Conservation (phyloP, 2,329 filamentous ascomycete species). For the Chaetoscypha palmicola region DNA sequence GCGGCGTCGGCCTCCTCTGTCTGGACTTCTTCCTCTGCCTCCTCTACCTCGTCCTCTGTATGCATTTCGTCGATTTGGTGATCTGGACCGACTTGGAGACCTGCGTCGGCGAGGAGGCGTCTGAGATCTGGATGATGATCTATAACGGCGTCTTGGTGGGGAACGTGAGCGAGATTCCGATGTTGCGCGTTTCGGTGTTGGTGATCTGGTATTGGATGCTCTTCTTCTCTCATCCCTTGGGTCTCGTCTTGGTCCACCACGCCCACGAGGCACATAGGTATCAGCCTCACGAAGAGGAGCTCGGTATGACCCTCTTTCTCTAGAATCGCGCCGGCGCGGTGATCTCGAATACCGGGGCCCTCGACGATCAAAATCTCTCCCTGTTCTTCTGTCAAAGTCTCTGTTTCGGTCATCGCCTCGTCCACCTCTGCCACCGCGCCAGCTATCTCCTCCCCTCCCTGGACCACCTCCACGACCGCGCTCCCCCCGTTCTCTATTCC, state of each 20-base stretch:
- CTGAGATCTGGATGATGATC: constrained; percentile 28
- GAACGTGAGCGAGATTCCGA: constrained; percentile 29
- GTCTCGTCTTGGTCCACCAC: constrained; percentile 25
- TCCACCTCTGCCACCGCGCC: constrained; percentile 43
- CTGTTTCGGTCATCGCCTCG: constrained; percentile 30
- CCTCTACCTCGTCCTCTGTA: constrained; percentile 27
- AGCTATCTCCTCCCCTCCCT: constrained; percentile 32
- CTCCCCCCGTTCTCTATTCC: constrained; percentile 55
- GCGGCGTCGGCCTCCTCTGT: constrained; percentile 24
- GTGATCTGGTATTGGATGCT: constrained; percentile 14
- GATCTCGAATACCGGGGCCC: constrained; percentile 39
- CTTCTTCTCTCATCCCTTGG: constrained; percentile 21
- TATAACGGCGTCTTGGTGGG: constrained; percentile 24
- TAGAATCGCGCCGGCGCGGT: constrained; percentile 33
- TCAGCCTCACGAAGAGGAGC: constrained; percentile 26
- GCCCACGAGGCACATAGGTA: constrained; percentile 31
- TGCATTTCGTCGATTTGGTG: constrained; percentile 24
- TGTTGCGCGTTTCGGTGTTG: constrained; percentile 16
- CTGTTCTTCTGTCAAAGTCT: constrained; percentile 37
- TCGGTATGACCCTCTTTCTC: constrained; percentile 31
- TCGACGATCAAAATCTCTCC: constrained; percentile 37
- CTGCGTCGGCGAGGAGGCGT: constrained; percentile 28
- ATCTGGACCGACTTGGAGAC: constrained; percentile 25
- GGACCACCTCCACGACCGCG: constrained; percentile 36
- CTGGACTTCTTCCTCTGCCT: constrained; percentile 28